phyloP scores from a whole-genome alignment of 805 yeast genomes.

The Hanseniaspora lachancei region DNA sequence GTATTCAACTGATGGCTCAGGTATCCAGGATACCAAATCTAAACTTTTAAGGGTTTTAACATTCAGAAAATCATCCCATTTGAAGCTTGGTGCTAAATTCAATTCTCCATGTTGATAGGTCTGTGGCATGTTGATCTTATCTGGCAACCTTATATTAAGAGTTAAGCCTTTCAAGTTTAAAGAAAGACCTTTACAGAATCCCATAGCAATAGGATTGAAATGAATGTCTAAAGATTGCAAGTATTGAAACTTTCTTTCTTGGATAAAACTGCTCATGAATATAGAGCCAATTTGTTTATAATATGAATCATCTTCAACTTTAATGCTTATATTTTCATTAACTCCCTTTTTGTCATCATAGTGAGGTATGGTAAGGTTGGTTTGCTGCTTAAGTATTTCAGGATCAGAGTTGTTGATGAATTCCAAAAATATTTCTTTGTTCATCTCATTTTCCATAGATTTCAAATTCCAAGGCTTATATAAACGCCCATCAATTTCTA shows the following conservation, averaged over 20 bases:
- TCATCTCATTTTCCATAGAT: slow-evolving; percentile 7
- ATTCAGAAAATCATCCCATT: slow-evolving; percentile 1
- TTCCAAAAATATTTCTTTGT: slow-evolving; percentile 1
- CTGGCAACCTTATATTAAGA: slow-evolving; percentile 5
- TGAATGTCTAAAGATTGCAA: slow-evolving; percentile 7
- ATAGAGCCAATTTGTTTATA: not conserved
- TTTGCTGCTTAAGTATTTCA: not conserved
- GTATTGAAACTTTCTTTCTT: not conserved
- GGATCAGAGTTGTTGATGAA: not conserved
- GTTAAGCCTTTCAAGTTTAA: not conserved
- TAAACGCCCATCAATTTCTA: not conserved
- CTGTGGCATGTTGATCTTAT: not conserved
- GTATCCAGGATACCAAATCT: slow-evolving; percentile 10
- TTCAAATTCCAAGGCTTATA: not conserved
- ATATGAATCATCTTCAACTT: not conserved
- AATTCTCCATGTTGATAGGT: not conserved
- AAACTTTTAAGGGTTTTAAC: not conserved
- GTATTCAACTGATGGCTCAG: not conserved
- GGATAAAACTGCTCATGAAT: not conserved
- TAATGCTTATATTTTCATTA: not conserved
- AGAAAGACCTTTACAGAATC: not conserved
- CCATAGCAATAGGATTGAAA: slow-evolving; percentile 7
- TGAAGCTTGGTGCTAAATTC: not conserved
- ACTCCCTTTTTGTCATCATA: not conserved
- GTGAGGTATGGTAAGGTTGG: not conserved